Evolutionary conservation across 169 alveolate genomes (phyloP).

Genomic region (Eimeria tenella): DNA sequence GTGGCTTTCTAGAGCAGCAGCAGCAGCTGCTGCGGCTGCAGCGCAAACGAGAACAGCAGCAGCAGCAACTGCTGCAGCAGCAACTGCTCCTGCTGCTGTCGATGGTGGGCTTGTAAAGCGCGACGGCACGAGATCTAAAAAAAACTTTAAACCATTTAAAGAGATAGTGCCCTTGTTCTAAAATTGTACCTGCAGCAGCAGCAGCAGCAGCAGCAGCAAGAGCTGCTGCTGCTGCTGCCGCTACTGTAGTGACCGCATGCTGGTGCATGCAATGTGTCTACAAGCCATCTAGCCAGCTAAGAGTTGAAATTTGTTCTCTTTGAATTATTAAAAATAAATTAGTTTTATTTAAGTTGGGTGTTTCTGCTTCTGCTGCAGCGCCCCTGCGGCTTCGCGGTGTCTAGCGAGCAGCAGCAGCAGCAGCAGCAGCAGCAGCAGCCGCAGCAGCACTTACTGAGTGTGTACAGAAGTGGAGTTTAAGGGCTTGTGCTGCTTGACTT

Average conservation of each 20-base stretch:
- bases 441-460: no score
- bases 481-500: no score
- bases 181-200: neutral
- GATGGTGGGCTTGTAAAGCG: neutral
- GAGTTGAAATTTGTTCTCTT: neutral
- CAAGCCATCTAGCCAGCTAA: neutral
- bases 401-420: no score
- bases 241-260: neutral
- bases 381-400: neutral
- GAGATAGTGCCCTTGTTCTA: no score
- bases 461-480: no score
- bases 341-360: neutral
- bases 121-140: no score
- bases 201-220: conserved; percentile 4
- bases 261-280: neutral
- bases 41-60: neutral
- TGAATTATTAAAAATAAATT: neutral
- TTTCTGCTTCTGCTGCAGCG: neutral
- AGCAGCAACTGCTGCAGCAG: conserved; percentile 29
- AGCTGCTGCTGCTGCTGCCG: conserved; percentile 19
- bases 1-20: neutral
- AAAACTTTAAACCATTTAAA: no score
- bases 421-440: no score
- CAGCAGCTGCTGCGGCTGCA: neutral
- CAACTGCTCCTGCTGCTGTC: conserved; percentile 6